These are phyloP conservation scores for Vanrija sp. DNA, from an alignment of 1,284 basidiomycete genomes.

Conservation along the genomic window DNA sequence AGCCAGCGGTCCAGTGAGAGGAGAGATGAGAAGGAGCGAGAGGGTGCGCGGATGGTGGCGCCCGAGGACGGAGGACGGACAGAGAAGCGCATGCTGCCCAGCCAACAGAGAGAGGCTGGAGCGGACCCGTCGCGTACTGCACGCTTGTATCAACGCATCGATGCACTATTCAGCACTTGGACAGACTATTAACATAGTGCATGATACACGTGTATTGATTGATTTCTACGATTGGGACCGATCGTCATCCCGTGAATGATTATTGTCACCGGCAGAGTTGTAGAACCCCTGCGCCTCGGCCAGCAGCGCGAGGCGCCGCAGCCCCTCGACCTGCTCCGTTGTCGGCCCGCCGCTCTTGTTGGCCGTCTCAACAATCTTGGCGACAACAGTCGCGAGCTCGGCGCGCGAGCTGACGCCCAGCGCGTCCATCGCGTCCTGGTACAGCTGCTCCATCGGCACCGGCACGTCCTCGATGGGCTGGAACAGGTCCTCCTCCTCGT, in stretches of 20 bases:
- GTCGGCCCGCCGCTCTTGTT: conserved; percentile 5
- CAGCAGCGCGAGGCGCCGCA: conserved; percentile 13
- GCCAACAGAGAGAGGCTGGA: background rate
- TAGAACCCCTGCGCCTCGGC: conserved; percentile 8
- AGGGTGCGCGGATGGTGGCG: background rate
- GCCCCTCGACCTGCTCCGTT: conserved; percentile 13
- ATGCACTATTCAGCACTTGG: conserved; percentile 27
- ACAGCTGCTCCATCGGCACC: conserved; percentile 20
- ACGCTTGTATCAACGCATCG: conserved; percentile 34
- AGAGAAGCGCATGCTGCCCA: background rate
- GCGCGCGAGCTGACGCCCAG: conserved; percentile 11
- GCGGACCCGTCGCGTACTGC: conserved; percentile 6
- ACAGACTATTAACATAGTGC: background rate
- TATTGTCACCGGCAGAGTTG: background rate
- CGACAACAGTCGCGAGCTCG: conserved; percentile 12
- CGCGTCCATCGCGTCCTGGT: conserved; percentile 14
- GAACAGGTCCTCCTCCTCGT: conserved; percentile 37
- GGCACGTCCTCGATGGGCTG: conserved; percentile 39
- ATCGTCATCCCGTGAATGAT: background rate
- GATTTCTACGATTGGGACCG: background rate
- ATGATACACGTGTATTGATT: background rate
- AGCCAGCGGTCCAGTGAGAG: background rate
- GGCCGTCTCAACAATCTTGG: conserved; percentile 12
- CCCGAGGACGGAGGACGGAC: background rate
- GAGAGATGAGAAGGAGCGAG: background rate